A percentile compares a stretch with the other conserved stretches of the same genome.
phyloP scores from a whole-genome alignment of 805 yeast genomes.

The Sugiyamaella smithiae region DNA sequence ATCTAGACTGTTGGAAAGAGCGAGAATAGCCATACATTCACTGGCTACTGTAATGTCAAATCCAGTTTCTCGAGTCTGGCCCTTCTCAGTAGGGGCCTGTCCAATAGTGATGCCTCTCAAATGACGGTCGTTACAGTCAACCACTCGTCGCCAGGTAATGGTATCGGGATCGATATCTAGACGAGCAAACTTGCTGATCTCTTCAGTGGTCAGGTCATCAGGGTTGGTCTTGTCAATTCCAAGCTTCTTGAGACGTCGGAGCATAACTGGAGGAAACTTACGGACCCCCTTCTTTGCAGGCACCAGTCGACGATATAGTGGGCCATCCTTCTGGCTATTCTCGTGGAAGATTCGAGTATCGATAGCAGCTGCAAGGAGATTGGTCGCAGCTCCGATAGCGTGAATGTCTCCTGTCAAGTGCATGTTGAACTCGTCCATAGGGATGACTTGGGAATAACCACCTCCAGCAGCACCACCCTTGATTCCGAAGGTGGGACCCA shows the following conservation, averaged over 20 bases:
- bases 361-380: slow-evolving; percentile 91
- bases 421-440: slow-evolving; percentile 98
- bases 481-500: slow-evolving; percentile 99
- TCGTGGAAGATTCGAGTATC: slow-evolving; percentile 98
- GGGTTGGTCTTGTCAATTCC: slow-evolving; percentile 79
- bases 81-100: slow-evolving; percentile 90
- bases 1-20: slow-evolving; percentile 68
- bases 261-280: slow-evolving; percentile 74
- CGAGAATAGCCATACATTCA: slow-evolving; percentile 94
- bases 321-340: slow-evolving; percentile 72
- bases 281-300: slow-evolving; percentile 79
- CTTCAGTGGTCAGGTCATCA: slow-evolving; percentile 72
- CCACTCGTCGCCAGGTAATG: slow-evolving; percentile 88
- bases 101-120: slow-evolving; percentile 88
- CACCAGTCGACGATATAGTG: slow-evolving; percentile 78
- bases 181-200: slow-evolving; percentile 69
- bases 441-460: slow-evolving; percentile 95
- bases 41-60: slow-evolving; percentile 96
- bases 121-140: slow-evolving; percentile 91
- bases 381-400: slow-evolving; percentile 92
- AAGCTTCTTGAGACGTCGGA: slow-evolving; percentile 68
- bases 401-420: slow-evolving; percentile 97
- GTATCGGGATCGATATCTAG: slow-evolving; percentile 87
- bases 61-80: slow-evolving; percentile 79
- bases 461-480: slow-evolving; percentile 99